Conservation (phyloP, 2,329 filamentous ascomycete genomes). For the Penicillium sp. region DNA sequence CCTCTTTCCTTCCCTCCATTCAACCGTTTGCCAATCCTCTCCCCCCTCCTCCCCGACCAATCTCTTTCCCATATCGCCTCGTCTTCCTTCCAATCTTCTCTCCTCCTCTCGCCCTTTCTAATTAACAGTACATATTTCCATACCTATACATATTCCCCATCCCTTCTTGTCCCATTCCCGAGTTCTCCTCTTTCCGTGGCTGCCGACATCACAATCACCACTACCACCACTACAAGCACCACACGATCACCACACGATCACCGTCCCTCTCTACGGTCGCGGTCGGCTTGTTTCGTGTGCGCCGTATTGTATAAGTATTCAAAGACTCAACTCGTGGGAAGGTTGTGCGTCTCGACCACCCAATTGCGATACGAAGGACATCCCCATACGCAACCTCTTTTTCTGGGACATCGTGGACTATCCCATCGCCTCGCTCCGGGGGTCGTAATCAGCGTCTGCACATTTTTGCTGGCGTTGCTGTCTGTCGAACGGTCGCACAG, state of each 20-base stretch:
- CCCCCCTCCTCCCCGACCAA: background rate
- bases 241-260: background rate
- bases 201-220: background rate
- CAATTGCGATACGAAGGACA: background rate
- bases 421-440: slow-evolving; percentile 9
- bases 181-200: background rate
- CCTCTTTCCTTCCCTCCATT: slow-evolving; percentile 11
- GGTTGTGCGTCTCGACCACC: background rate
- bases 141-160: background rate
- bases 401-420: background rate
- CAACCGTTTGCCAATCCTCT: background rate
- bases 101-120: slow-evolving; percentile 1
- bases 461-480: slow-evolving; percentile 30
- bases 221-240: background rate
- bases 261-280: background rate
- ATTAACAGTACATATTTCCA: background rate
- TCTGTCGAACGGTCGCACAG: slow-evolving; percentile 20
- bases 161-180: background rate
- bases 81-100: too few relatives aligned
- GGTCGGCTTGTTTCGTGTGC: background rate
- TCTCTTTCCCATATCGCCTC: too few relatives aligned
- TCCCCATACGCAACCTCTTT: background rate
- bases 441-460: slow-evolving; percentile 31
- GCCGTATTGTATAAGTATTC: background rate
- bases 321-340: background rate